Evolutionary conservation across 2,329 filamentous ascomycete genomes (phyloP), one percentile per base, ranked within the genome.

Genomic region (Coniochaeta ligniaria): DNA sequence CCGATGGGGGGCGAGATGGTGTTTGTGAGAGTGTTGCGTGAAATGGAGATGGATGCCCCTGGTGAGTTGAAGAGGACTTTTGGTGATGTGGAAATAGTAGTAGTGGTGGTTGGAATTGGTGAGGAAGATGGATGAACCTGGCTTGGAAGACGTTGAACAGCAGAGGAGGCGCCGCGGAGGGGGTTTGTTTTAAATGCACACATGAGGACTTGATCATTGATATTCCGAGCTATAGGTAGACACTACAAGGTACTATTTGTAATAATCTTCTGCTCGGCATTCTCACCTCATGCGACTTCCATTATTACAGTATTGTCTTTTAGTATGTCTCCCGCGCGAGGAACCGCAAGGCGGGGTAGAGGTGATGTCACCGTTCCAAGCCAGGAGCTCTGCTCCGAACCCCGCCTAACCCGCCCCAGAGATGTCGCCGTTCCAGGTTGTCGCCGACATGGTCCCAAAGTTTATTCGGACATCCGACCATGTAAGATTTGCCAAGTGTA

Each of bases 271-370:
- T n/a, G n/a, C n/a, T n/a, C n/a, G n/a, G n/a, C n/a, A 9, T 31
- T 31, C 28, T 31, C 28, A 31, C 35, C 35, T 36, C 35, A 36
- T 36, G 35, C 35, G 3, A 33, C 31, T 33, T 33, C 5, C 31
- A 33, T 6, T 33, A 33, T 33, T 33, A 33, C 31, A 33, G 31
- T 33, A 9, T n/a, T n/a, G n/a, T n/a, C n/a, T n/a, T n/a, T n/a
- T n/a, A n/a, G n/a, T n/a, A n/a, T 33, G 9, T 33, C 31, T 33
- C 5, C 31, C 9, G 31, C 31, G 9, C 31, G 31, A 33, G 31
- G 31, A 33, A n/a, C n/a, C n/a, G 38, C 26, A 60, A 60, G 61
- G 65, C 64, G 65, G 64, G 65, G 65, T 66, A 66, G 62, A 20
- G 14, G 20, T 61, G 60, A 61, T 61, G 60, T 61, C 60, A 61